phyloP scores from a whole-genome alignment of 164 flowering plant genomes.

The Cinnamomum chago region DNA sequence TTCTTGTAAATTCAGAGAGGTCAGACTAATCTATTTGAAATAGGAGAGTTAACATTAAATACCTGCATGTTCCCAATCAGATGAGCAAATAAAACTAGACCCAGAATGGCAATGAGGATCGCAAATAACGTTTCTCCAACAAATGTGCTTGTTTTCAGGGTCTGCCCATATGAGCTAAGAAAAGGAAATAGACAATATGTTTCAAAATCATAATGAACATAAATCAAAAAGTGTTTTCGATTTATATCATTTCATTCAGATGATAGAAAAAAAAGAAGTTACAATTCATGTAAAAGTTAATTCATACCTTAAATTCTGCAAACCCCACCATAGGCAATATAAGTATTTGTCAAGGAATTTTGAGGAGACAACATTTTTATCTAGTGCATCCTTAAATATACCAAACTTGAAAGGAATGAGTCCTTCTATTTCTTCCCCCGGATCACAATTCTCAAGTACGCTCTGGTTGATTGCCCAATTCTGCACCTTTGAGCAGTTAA shows the following conservation, averaged over 20 bases:
- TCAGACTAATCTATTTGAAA: neutral
- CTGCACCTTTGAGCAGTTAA: constrained; percentile 44
- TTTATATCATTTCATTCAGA: neutral
- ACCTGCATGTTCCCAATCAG: constrained; percentile 99
- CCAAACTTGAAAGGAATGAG: constrained; percentile 52
- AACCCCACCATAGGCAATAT: constrained; percentile 97
- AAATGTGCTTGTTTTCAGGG: constrained; percentile 67
- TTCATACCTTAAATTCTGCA: constrained; percentile 77
- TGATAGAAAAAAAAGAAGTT: neutral
- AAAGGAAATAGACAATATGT: neutral
- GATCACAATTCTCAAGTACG: constrained; percentile 62
- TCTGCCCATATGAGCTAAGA: constrained; percentile 84
- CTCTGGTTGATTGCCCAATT: constrained; percentile 51
- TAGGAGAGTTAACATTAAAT: constrained; percentile 6
- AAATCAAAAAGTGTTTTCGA: neutral
- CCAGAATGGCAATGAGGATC: constrained; percentile 78
- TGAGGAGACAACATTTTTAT: constrained; percentile 53
- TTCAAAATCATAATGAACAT: neutral
- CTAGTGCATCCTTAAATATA: constrained; percentile 62
- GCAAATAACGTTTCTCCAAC: constrained; percentile 85
- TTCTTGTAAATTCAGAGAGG: no score
- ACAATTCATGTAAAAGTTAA: neutral
- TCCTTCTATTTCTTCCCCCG: constrained; percentile 18
- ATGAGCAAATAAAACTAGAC: constrained; percentile 87
- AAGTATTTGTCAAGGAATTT: constrained; percentile 63